Evolutionary conservation across 768 basidiomycete genomes (phyloP).

Genomic region (Boletus barrowsii): DNA sequence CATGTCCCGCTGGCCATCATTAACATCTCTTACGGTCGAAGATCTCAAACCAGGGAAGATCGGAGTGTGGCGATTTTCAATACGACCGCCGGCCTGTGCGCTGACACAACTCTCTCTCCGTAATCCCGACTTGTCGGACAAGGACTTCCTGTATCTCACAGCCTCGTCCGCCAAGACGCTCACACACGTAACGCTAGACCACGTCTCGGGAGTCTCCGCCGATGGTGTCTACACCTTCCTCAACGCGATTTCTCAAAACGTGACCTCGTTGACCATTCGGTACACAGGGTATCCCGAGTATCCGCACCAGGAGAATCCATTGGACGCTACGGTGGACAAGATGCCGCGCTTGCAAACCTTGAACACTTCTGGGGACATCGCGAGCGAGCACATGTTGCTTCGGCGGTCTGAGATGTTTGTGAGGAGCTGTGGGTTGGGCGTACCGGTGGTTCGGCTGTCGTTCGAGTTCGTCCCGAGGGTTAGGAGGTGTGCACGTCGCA

Average conservation of each 20-base stretch:
- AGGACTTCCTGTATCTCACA: background rate
- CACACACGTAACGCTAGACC: background rate
- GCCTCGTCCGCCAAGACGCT: constrained; percentile 2
- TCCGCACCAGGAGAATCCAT: no score
- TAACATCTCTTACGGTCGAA: background rate
- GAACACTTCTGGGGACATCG: background rate
- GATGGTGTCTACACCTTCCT: constrained; percentile 1
- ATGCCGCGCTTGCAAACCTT: background rate
- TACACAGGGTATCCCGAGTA: background rate
- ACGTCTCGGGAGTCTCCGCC: background rate
- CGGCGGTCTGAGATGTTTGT: background rate
- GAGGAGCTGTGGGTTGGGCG: background rate
- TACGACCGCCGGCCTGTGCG: constrained; percentile 1
- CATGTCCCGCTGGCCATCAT: background rate
- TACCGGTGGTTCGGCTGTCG: background rate
- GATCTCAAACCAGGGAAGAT: background rate
- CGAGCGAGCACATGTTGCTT: background rate
- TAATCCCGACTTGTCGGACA: background rate
- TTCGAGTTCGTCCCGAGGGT: background rate
- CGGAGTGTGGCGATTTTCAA: background rate
- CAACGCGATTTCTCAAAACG: background rate
- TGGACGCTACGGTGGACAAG: background rate
- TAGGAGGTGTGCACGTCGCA: no score
- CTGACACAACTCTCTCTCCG: background rate
- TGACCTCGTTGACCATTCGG: background rate